Evolutionary conservation across 2,329 filamentous ascomycete genomes (phyloP).

Genomic region (Blastomyces gilchristii): DNA sequence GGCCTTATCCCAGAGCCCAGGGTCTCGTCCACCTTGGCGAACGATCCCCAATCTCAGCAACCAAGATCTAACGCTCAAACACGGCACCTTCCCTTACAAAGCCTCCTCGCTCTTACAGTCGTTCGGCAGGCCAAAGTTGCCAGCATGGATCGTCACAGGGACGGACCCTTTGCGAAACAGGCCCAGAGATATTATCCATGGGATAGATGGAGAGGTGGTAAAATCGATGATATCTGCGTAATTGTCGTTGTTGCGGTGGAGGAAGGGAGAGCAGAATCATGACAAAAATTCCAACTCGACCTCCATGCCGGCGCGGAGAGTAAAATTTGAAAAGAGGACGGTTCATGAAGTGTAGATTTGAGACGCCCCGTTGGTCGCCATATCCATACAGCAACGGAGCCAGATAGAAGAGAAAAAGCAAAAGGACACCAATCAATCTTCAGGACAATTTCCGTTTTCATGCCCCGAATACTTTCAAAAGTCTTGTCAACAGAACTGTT

Average conservation of each 20-base stretch:
- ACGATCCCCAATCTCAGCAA: constrained; percentile 7
- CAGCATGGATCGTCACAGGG: constrained; percentile 67
- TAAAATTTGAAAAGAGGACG: neutral
- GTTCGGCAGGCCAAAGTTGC: constrained; percentile 74
- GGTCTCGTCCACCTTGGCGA: constrained; percentile 15
- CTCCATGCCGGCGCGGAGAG: neutral
- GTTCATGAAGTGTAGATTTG: neutral
- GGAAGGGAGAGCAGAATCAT: constrained; percentile 23
- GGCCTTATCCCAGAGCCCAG: constrained; percentile 25
- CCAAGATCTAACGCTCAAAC: constrained; percentile 16
- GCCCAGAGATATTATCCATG: constrained; percentile 78
- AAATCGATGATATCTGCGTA: constrained; percentile 90
- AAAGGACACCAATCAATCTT: neutral
- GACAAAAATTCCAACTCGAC: neutral
- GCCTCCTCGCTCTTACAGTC: constrained; percentile 66
- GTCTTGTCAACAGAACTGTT: neutral
- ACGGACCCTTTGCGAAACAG: constrained; percentile 91
- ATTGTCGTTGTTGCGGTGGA: constrained; percentile 70
- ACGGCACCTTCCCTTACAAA: constrained; percentile 54
- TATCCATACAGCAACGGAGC: neutral
- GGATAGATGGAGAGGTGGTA: constrained; percentile 83
- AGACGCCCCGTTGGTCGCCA: neutral
- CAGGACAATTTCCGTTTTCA: neutral
- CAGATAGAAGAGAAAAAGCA: neutral
- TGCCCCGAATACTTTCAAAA: neutral